Conservation (phyloP, 2,329 filamentous ascomycete species). For the Ceratocystis diversiconidia region DNA sequence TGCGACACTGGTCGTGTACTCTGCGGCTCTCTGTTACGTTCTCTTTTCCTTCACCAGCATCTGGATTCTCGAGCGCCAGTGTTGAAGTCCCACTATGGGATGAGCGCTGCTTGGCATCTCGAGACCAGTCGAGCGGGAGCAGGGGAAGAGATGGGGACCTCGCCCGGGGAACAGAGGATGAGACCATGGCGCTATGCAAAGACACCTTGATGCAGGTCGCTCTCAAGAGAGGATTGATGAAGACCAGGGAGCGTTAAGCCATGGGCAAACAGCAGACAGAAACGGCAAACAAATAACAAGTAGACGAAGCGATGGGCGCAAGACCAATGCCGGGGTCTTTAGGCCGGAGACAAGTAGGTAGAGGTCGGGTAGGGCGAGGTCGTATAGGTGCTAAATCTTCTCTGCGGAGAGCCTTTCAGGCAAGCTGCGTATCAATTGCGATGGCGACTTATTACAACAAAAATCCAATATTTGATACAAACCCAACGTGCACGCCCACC, state of each 20-base stretch:
- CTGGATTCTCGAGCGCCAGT: constrained; percentile 6
- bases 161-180: neutral
- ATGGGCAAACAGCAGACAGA: neutral
- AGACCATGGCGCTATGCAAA: neutral
- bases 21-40: neutral
- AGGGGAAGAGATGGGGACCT: constrained; percentile 15
- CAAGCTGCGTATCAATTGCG: too few relatives aligned
- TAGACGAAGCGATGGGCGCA: neutral
- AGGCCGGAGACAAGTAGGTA: too few relatives aligned
- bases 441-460: too few relatives aligned
- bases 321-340: neutral
- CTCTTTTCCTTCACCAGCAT: constrained; percentile 7
- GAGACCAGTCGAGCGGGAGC: constrained; percentile 1
- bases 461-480: too few relatives aligned
- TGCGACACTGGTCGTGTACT: neutral
- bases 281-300: neutral
- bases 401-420: too few relatives aligned
- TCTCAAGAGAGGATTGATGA: neutral
- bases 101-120: neutral
- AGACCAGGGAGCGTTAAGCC: neutral
- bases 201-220: neutral
- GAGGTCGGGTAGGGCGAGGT: too few relatives aligned
- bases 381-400: too few relatives aligned
- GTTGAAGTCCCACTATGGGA: constrained; percentile 10
- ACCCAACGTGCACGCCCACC: neutral